Conservation (phyloP, 2,329 filamentous ascomycete genomes). For the Neonectria coccinea region DNA sequence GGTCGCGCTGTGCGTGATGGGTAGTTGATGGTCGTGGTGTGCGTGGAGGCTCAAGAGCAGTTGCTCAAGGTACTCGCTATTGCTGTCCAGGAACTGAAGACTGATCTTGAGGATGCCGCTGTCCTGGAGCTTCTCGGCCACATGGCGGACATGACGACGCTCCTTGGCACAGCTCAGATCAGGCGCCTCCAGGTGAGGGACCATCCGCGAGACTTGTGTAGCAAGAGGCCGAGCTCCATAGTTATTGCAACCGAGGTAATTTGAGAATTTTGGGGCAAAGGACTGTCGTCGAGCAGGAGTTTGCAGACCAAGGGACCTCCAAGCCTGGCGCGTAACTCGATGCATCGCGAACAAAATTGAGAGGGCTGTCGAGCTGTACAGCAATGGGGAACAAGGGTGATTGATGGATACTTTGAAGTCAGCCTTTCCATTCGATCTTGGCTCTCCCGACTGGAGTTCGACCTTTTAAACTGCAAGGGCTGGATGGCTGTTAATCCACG, state of each 20-base stretch:
- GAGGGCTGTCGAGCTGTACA: not conserved
- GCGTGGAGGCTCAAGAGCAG: constrained; percentile 50
- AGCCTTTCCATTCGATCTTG: not conserved
- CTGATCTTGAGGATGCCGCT: constrained; percentile 53
- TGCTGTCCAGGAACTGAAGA: constrained; percentile 48
- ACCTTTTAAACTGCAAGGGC: not conserved
- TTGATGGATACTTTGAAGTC: not conserved
- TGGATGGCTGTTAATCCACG: not conserved
- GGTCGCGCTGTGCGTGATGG: constrained; percentile 55
- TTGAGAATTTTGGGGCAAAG: not conserved
- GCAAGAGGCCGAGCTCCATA: constrained; percentile 5
- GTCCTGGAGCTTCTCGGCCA: constrained; percentile 31
- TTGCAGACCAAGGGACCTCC: not conserved
- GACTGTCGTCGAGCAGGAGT: not conserved
- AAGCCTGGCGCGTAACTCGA: not conserved
- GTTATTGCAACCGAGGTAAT: not conserved
- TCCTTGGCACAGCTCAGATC: constrained; percentile 30
- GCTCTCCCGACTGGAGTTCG: not conserved
- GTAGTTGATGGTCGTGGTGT: constrained; percentile 51
- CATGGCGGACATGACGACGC: constrained; percentile 30
- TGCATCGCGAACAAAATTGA: constrained; percentile 10
- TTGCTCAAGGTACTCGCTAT: constrained; percentile 50
- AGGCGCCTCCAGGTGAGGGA: constrained; percentile 31
- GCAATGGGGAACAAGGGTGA: not conserved
- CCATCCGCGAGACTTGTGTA: constrained; percentile 12